Evolutionary conservation across 768 basidiomycete species (phyloP), one percentile per base, ranked within the genome.

Genomic region (Lanmaoa rubissima): DNA sequence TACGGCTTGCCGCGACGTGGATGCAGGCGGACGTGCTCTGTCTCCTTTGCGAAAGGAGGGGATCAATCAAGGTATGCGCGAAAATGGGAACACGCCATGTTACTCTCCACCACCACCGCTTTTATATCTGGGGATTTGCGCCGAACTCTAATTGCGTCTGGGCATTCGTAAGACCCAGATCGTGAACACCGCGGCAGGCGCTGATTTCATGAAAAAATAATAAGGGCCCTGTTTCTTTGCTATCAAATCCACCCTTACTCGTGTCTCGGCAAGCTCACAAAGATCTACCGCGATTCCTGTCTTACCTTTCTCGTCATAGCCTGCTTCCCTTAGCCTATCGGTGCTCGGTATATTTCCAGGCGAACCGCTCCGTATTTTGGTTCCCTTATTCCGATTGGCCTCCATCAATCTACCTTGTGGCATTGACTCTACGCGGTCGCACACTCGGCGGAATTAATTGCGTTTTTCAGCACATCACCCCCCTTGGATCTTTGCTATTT

Each of bases 381-480:
- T 60, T 69, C 72, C 60, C 63, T 60, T 57, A 60, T 68, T 75
- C 83, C 81, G 80, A 82, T 82, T 82, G 77, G 79, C 58, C 61
- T 64, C 58, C 58, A 50, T 65, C 63, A 60, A 53, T 54, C n/a
- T 50, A 68, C 74, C 76, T 75, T 75, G 73, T 80, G 78, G 70
- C 64, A 73, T 67, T 59, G 45, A 55, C 60, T 59, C 57, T 62
- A 21, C 48, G 35, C 38, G 54, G 47, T 71, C 69, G 57, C 71
- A 70, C 69, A 65, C 57, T 59, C 69, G 61, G 71, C 67, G 67
- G 71, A 67, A 63, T 64, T 71, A 70, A 59, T 57, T 35, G 49
- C 43, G 16, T 57, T 53, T 65, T 62, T 65, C 73, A 71, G 74
- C 76, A 74, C 73, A 70, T 78, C 80, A 78, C 74, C 76, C 77